Evolutionary conservation across 2,329 filamentous ascomycete genomes (phyloP), one percentile per base, ranked within the genome.

Genomic region (Elsinoe fawcettii): DNA sequence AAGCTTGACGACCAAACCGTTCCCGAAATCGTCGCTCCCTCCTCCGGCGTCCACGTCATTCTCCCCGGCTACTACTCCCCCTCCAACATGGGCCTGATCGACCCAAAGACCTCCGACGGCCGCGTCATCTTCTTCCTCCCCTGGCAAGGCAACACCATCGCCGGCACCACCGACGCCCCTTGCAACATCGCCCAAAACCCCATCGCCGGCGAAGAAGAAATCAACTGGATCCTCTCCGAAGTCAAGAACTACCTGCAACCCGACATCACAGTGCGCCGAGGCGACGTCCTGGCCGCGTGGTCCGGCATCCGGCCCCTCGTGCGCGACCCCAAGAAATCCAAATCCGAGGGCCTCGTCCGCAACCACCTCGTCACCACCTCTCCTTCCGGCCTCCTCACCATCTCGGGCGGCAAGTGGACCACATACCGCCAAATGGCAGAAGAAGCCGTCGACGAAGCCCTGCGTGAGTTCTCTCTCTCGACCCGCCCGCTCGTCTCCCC

Each of bases 371-470:
- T 95, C 63, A 86, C 89, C 60, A 79, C 88, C 51, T 92, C 88
- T n/a, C 72, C 80, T 1, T 89, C 87, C 5, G 90, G 90, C 9
- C 79, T 95, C 18, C 74, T 95, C 63, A 95, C 90, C 32, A 91
- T 88, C 67, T 88, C 88, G 25, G 90, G 90, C 64, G 90, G 90
- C 49, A 95, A 95, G 74, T 95, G 90, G 90, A 95, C 90, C 2
- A 95, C 90, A 1, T 95, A 95, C 74, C 85, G 90, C 58, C 88
- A 95, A 71, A 95, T 95, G 90, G 88, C 89, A 20, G 88, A 95
- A 72, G 88, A 95, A 69, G 87, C 87, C 44, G 88, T 95, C 43
- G 88, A 95, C 66, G 85, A 87, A 66, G 87, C 89, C 8, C 80
- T 93, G 69, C 76, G 80, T 55, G 77, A 81, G 59, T 92, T 90